Evolutionary conservation across 805 yeast species (phyloP).

Genomic region (Metschnikowia cubensis): DNA sequence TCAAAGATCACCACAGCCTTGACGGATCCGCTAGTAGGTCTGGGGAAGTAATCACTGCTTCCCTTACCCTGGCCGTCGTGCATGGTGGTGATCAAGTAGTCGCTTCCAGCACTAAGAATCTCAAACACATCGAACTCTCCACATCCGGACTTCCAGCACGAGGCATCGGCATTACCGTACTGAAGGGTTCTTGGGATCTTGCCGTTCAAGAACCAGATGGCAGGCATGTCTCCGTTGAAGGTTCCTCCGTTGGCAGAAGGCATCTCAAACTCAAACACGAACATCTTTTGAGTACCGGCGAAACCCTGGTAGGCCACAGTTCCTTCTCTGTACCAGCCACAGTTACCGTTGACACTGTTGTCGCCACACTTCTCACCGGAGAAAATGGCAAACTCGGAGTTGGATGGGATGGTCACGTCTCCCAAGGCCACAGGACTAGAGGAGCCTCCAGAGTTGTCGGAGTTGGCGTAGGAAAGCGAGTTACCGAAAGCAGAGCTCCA

Average conservation of each 20-base stretch:
- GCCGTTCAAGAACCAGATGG: constrained; percentile 93
- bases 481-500: constrained; percentile 87
- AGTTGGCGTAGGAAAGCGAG: constrained; percentile 79
- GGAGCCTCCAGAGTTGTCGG: constrained; percentile 75
- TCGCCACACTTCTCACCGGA: constrained; percentile 56
- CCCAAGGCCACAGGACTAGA: constrained; percentile 61
- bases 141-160: constrained; percentile 97
- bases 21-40: constrained; percentile 75
- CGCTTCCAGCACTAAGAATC: constrained; percentile 70
- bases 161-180: constrained; percentile 80
- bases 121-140: constrained; percentile 97
- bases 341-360: constrained; percentile 40
- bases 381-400: constrained; percentile 79
- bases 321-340: constrained; percentile 84
- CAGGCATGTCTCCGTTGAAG: constrained; percentile 90
- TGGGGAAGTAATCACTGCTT: constrained; percentile 75
- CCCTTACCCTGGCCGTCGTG: constrained; percentile 94
- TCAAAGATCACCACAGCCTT: constrained; percentile 87
- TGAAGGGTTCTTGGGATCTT: constrained; percentile 95
- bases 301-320: constrained; percentile 96
- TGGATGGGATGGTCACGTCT: constrained; percentile 66
- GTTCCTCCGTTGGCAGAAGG: constrained; percentile 51
- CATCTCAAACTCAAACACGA: constrained; percentile 92
- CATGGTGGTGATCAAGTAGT: constrained; percentile 62
- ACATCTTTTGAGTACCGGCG: constrained; percentile 77